Evolutionary conservation across 768 basidiomycete genomes (phyloP), one percentile per base, ranked within the genome.

Genomic region (Ramaria sp.): DNA sequence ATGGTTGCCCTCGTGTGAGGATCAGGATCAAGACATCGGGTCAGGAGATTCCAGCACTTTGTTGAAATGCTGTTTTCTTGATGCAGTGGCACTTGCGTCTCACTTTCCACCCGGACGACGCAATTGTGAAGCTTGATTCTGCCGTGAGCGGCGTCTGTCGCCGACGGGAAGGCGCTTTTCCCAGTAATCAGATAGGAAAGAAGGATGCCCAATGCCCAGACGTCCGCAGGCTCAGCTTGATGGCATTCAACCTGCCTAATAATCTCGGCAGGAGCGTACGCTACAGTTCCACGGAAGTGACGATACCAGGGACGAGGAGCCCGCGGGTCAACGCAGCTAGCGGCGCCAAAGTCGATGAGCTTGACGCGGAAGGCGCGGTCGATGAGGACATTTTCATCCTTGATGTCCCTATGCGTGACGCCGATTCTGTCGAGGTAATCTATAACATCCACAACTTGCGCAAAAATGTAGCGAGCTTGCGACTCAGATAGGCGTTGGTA

Each of bases 181-280:
- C 95, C 95, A 19, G 91, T 94, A 52, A 99, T 79, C 55, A 99
- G 78, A 67, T 92, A 96, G 47, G 91, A 95, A 63, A 99, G 83
- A 55, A 99, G 80, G 34, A 98, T 89, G 17, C 95, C 95, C 22
- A 96, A 80, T 7, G 88, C 91, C 95, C 95, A 99, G 45, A 98
- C 82, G 68, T 99, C 95, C 24, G 91, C 92, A 39, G 94, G 93
- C 0, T 92, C 83, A 0, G 95, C 93, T 59, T 88, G 89, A 67
- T 99, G 97, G 11, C 82, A 79, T 66, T 83, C 82, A 33, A 30
- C 42, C 15, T 22, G 15, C 68, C 92, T 91, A 46, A 98, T 82
- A 61, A 97, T 89, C 68, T 99, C 95, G 3, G 95, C 87, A 17
- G 95, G 86, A 3, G 95, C 95, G 66, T 97, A 99, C 45, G 93